phyloP scores from a whole-genome alignment of 306 rosid species.

The Mucuna pruriens region DNA sequence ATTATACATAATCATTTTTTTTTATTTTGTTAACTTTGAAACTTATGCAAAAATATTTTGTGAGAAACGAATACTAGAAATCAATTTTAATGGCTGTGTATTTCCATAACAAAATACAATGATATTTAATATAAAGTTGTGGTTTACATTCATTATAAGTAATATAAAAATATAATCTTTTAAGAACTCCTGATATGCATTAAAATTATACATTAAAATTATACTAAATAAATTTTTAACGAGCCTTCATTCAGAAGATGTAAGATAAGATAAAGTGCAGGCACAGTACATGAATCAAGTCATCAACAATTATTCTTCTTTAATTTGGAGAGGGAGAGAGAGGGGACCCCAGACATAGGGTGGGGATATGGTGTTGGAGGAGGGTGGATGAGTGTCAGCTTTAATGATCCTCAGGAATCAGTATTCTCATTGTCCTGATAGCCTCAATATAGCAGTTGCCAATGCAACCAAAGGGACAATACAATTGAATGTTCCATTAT shows the following conservation, averaged over 20 bases:
- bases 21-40: no score
- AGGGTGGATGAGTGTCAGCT: not conserved
- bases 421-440: not conserved
- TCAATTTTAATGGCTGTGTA: no score
- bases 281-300: not conserved
- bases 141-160: no score
- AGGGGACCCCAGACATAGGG: not conserved
- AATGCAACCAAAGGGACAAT: not conserved
- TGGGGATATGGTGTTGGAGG: not conserved
- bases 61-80: not conserved
- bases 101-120: no score
- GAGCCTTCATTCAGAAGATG: not conserved
- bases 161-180: no score
- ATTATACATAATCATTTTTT: no score
- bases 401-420: not conserved
- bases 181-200: no score
- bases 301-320: not conserved
- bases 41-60: not conserved
- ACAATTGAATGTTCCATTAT: slow-evolving; percentile 2
- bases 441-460: not conserved
- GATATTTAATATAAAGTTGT: no score
- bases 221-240: no score
- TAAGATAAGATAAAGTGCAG: not conserved
- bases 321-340: not conserved
- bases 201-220: no score